A percentile compares a stretch with the other conserved stretches of the same genome.
phyloP scores from a whole-genome alignment of 2,329 filamentous ascomycete species.

The Fusarium pseudograminearum region DNA sequence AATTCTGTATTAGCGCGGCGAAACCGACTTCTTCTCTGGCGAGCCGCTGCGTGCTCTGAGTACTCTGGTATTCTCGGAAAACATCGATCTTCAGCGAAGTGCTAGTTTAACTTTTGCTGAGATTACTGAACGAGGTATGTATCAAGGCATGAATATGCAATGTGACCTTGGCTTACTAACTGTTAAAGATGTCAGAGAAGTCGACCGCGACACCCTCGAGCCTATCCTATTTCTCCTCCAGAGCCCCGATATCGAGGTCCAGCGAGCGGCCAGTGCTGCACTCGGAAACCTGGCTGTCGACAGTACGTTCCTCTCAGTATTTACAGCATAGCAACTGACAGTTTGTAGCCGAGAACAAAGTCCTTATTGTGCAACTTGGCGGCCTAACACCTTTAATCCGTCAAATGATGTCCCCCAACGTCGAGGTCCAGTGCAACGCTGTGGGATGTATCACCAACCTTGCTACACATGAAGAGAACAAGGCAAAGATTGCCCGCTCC shows the following conservation, averaged over 20 bases:
- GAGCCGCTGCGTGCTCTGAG: conserved; percentile 93
- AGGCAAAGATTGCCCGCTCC: conserved; percentile 96
- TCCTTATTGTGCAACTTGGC: conserved; percentile 91
- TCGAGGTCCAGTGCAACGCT: conserved; percentile 98
- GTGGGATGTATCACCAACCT: conserved; percentile 99
- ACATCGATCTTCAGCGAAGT: conserved; percentile 96
- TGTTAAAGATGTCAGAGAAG: conserved; percentile 87
- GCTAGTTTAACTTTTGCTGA: conserved; percentile 98
- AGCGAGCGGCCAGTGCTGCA: conserved; percentile 94
- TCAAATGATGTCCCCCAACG: conserved; percentile 98
- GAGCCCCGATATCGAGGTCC: conserved; percentile 95
- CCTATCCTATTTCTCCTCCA: conserved; percentile 96
- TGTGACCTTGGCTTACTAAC: conserved; percentile 25
- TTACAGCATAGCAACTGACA: conserved; percentile 55
- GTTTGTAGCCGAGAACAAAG: conserved; percentile 90
- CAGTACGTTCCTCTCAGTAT: conserved; percentile 69
- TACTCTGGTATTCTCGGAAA: conserved; percentile 97
- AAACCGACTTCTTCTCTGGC: conserved; percentile 98
- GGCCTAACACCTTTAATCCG: conserved; percentile 92
- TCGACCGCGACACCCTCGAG: conserved; percentile 93
- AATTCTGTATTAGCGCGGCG: conserved; percentile 75
- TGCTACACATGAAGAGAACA: conserved; percentile 98
- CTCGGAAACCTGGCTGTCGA: conserved; percentile 97
- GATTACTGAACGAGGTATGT: conserved; percentile 94
- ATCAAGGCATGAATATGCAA: background rate